Base-by-base conservation (phyloP, 1,284 basidiomycete species). In the Papiliotrema laurentii region DNA sequence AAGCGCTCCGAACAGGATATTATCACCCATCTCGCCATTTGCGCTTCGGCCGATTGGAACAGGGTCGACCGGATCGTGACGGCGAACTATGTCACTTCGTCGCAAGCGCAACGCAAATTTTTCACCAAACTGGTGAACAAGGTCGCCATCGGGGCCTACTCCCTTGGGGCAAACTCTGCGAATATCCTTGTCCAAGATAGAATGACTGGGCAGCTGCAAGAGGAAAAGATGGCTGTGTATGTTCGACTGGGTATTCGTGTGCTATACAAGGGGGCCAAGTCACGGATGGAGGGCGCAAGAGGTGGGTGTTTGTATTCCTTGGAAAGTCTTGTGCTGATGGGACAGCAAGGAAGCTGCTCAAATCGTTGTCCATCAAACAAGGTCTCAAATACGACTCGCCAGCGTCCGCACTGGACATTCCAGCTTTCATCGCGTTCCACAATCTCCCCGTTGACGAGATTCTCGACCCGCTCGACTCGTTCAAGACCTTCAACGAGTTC, bases 111-210 rank as follows among this genome's bases (percentile, higher is more conserved):
- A 75, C 80, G 94, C 64, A 98, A 98, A 75, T 96, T 90, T 85
- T 87, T 93, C 63, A 91, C 89, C 50, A 92, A 89, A 76, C 80
- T 96, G 36, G 79, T 96, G 54, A 80, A 81, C 44, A 90, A 90
- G 75, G 83, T 94, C 2, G 86, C 86, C 0, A 80, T 81, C 53
- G 93, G 93, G 2, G 80, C 86, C 55, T 97, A 97, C 75, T 83
- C 82, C 58, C 80, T 97, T 26, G 93, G 93, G 6, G 93, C 92
- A n/a, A 74, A 73, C 52, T 64, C 55, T 49, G 94, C 92, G 43
- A 97, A 97, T 68, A 97, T 97, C 56, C 89, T 97, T 53, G 90
- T 96, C 0, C 91, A 96, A 75, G 90, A 96, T 68, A 79, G 92
- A 13, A 70, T 82, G 63, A 93, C 89, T 1, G 94, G 96, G 0